Conservation (phyloP, 2,329 filamentous ascomycete genomes). For the Annulohypoxylon truncatum region DNA sequence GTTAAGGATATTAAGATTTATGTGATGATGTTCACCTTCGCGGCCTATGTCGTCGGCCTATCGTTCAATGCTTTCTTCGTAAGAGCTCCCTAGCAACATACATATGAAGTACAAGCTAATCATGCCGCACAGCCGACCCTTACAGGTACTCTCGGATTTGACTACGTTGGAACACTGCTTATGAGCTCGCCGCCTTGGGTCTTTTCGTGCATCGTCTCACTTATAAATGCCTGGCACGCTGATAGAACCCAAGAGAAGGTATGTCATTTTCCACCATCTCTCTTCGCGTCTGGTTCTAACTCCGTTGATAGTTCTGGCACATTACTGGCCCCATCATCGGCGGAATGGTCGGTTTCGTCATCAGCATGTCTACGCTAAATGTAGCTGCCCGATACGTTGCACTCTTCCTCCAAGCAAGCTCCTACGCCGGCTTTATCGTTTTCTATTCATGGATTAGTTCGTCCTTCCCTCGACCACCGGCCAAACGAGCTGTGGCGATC, state of each 20-base stretch:
- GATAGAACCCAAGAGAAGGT: constrained; percentile 66
- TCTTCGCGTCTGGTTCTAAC: no score
- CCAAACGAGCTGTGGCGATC: constrained; percentile 70
- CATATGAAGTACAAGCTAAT: constrained; percentile 23
- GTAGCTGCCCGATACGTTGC: constrained; percentile 69
- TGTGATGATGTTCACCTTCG: constrained; percentile 71
- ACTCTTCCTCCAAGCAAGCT: constrained; percentile 68
- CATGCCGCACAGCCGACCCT: constrained; percentile 56
- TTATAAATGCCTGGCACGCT: constrained; percentile 66
- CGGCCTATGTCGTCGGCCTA: constrained; percentile 68
- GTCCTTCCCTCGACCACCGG: constrained; percentile 67
- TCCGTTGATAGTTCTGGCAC: constrained; percentile 63
- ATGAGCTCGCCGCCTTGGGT: constrained; percentile 70
- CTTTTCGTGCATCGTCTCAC: constrained; percentile 67
- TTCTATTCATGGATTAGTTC: constrained; percentile 70
- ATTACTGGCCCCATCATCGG: constrained; percentile 64
- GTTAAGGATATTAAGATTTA: constrained; percentile 72
- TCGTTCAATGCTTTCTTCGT: constrained; percentile 70
- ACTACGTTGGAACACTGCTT: constrained; percentile 63
- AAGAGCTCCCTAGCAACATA: constrained; percentile 44
- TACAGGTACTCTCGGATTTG: constrained; percentile 64
- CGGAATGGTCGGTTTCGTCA: constrained; percentile 68
- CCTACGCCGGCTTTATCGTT: constrained; percentile 69
- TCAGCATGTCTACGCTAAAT: constrained; percentile 68
- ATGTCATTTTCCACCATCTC: no score